These are phyloP conservation scores for Globisporangium alternatum DNA, from an alignment of 352 stramenopile genomes.

Conservation along the genomic window DNA sequence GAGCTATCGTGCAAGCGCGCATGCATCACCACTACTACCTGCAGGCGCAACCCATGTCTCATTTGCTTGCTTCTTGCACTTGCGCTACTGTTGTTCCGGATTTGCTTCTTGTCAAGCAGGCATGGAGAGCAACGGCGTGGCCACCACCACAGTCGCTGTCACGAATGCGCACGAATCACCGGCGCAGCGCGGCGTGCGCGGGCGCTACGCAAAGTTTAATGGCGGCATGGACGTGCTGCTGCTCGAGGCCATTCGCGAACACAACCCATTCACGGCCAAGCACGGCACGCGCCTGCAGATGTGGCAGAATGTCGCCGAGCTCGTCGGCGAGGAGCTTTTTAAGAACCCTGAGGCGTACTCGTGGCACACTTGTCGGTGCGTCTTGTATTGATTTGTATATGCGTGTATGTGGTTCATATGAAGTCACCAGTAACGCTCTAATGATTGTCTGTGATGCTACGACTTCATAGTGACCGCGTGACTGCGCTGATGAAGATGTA, in stretches of 20 bases:
- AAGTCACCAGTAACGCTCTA: background rate
- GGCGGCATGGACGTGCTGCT: constrained; percentile 75
- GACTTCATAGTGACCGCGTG: constrained; percentile 49
- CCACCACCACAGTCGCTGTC: background rate
- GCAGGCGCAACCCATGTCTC: background rate
- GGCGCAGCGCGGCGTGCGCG: constrained; percentile 36
- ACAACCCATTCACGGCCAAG: constrained; percentile 81
- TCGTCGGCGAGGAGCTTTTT: constrained; percentile 53
- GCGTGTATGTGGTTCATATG: background rate
- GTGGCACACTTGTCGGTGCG: constrained; percentile 81
- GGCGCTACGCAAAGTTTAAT: constrained; percentile 81
- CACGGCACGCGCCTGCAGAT: constrained; percentile 81
- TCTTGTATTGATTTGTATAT: background rate
- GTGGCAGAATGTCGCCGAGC: constrained; percentile 72
- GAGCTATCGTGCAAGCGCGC: background rate
- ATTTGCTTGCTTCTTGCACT: background rate
- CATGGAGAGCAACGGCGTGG: background rate
- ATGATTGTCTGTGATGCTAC: background rate
- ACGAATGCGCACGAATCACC: background rate
- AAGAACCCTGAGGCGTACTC: constrained; percentile 73
- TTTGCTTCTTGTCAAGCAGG: background rate
- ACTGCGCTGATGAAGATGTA: constrained; percentile 80
- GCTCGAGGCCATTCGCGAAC: constrained; percentile 60
- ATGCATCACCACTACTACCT: background rate
- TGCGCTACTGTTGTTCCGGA: background rate